These are phyloP conservation scores for Schoenoplectus tabernaemontani DNA, from an alignment of 202 grass and related monocot genomes.

Conservation along the genomic window DNA sequence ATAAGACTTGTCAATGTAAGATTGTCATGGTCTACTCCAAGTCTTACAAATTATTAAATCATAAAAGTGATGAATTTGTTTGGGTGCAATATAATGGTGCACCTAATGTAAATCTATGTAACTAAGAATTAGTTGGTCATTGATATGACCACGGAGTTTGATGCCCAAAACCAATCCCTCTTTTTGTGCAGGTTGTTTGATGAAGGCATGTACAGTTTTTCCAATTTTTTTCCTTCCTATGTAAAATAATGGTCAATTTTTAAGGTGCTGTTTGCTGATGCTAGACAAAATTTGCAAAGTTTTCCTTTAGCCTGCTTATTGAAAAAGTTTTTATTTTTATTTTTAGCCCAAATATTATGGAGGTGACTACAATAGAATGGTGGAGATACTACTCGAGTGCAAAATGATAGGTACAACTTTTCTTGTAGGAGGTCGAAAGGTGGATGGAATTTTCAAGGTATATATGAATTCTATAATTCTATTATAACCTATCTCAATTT, in stretches of 20 bases:
- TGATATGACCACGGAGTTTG: neutral
- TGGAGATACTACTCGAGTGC: conserved; percentile 78
- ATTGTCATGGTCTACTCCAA: neutral
- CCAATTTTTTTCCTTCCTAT: neutral
- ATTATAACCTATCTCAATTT: conserved; percentile 9
- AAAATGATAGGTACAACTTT: conserved; percentile 75
- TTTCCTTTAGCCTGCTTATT: neutral
- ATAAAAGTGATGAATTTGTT: too few relatives aligned
- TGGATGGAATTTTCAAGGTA: conserved; percentile 96
- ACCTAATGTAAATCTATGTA: neutral
- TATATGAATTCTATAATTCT: neutral
- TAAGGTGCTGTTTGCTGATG: too few relatives aligned
- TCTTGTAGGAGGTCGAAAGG: conserved; percentile 71
- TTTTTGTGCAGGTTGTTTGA: neutral
- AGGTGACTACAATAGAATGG: conserved; percentile 68
- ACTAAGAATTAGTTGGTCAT: neutral
- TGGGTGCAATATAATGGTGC: neutral
- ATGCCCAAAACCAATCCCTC: neutral
- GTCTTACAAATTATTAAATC: neutral
- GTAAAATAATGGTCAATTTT: too few relatives aligned
- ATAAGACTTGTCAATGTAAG: conserved; percentile 93
- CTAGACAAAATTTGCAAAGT: neutral
- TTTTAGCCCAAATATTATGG: conserved; percentile 87
- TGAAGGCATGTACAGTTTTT: neutral
- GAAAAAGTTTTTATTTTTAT: neutral